Conservation (phyloP, 768 basidiomycete genomes). For the Termitomyces sp. region DNA sequence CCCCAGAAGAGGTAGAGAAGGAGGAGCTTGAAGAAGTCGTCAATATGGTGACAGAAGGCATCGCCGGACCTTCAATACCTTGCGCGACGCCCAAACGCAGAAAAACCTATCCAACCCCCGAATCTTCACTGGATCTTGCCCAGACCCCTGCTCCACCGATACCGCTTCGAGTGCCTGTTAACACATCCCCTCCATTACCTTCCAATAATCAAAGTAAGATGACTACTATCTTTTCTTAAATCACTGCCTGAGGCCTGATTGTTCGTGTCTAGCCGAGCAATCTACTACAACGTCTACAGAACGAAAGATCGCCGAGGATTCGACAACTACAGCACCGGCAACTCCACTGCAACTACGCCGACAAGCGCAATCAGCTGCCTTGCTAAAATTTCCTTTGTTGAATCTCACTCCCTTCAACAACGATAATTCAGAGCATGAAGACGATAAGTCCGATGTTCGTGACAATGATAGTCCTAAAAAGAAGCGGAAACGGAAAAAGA, state of each 20-base stretch:
- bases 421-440: conserved; percentile 29
- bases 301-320: conserved; percentile 14
- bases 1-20: neutral
- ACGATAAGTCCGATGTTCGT: conserved; percentile 8
- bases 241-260: neutral
- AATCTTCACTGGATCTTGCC: neutral
- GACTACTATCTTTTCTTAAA: neutral
- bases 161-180: neutral
- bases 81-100: conserved; percentile 2
- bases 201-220: neutral
- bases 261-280: neutral
- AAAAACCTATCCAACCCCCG: neutral
- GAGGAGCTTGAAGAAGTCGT: neutral
- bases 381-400: conserved; percentile 42
- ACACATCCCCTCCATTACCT: neutral
- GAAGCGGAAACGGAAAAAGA: conserved; percentile 53
- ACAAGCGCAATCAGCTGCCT: conserved; percentile 16
- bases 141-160: neutral
- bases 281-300: neutral
- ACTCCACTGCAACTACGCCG: conserved; percentile 6
- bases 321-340: conserved; percentile 11
- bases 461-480: conserved; percentile 41
- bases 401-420: conserved; percentile 48
- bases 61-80: neutral
- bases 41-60: neutral